Evolutionary conservation across 768 basidiomycete species (phyloP), one percentile per base, ranked within the genome.

Genomic region (Guyanaporus albipodus): DNA sequence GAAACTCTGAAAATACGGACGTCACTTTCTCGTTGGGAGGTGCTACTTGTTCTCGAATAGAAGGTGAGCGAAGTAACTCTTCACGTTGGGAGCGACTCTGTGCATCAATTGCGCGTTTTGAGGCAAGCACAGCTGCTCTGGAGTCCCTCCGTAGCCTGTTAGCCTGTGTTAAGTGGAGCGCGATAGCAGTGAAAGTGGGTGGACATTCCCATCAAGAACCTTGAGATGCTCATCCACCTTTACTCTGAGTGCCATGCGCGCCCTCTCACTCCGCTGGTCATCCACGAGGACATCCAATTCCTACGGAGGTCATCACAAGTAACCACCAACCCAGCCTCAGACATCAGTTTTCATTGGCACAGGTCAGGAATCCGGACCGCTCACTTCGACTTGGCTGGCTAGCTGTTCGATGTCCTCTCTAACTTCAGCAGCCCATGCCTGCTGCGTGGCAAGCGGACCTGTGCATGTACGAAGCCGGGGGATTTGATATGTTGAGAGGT

Each of bases 361-460:
- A 8, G 15, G 6, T 17, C 24, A 8, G 21, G 49, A 46, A 40
- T 22, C 4, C 10, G 33, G 49, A 49, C 50, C 87, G 83, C 62
- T 50, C 22, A 63, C 62, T 72, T 94, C 87, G n/a, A 94, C 69
- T 44, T 84, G 79, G 31, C 73, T 71, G 7, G 73, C 70, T 18
- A 87, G 73, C 0, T 68, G 58, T 29, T 83, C 82, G 15, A 91
- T 67, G 58, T 93, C 91, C 43, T 85, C 85, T 24, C 89, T 73
- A 48, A 93, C 64, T 59, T 91, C 90, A 4, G 79, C 80, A 1
- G 82, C 81, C 43, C 85, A 72, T 38, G 80, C 76, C 59, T 91
- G 85, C 56, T 95, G 92, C 3, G 79, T 59, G 0, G 74, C 62
- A 9, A 88, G 69, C 1, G 91, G 85, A 0, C 87, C 90, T 8